These are phyloP conservation scores for Cutaneotrichosporon dermatis DNA, from an alignment of 1,284 basidiomycete genomes.

Conservation along the genomic window DNA sequence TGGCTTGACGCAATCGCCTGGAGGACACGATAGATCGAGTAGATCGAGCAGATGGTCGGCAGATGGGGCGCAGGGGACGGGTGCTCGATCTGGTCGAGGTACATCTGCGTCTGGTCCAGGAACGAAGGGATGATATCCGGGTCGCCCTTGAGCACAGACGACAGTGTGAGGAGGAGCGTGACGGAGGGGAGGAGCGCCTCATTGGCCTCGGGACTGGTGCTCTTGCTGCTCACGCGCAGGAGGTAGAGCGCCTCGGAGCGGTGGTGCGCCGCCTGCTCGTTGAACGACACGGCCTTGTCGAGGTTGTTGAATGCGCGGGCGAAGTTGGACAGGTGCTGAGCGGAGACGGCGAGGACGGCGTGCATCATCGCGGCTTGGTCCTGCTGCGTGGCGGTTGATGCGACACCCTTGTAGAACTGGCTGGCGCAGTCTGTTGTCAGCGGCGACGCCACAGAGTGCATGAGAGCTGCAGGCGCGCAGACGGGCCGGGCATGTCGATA, in stretches of 20 bases:
- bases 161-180: not conserved
- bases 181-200: not conserved
- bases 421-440: not conserved
- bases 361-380: slow-evolving; percentile 4
- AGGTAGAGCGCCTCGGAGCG: slow-evolving; percentile 2
- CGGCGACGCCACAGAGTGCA: too few species aligned
- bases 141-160: not conserved
- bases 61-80: not conserved
- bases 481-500: too few species aligned
- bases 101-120: slow-evolving; percentile 1
- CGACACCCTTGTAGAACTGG: slow-evolving; percentile 2
- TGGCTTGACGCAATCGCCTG: not conserved
- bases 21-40: slow-evolving; percentile 3
- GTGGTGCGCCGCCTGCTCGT: slow-evolving; percentile 1
- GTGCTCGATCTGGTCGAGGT: not conserved
- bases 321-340: slow-evolving; percentile 1
- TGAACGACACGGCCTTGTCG: slow-evolving; percentile 1
- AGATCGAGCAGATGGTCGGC: not conserved
- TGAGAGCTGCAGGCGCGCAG: too few species aligned
- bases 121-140: slow-evolving; percentile 1
- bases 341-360: not conserved
- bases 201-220: not conserved
- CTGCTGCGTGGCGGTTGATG: not conserved
- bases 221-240: not conserved
- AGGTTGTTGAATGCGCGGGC: slow-evolving; percentile 2